Base-by-base conservation (phyloP, 2,329 filamentous ascomycete species). In the Epichloe typhina region DNA sequence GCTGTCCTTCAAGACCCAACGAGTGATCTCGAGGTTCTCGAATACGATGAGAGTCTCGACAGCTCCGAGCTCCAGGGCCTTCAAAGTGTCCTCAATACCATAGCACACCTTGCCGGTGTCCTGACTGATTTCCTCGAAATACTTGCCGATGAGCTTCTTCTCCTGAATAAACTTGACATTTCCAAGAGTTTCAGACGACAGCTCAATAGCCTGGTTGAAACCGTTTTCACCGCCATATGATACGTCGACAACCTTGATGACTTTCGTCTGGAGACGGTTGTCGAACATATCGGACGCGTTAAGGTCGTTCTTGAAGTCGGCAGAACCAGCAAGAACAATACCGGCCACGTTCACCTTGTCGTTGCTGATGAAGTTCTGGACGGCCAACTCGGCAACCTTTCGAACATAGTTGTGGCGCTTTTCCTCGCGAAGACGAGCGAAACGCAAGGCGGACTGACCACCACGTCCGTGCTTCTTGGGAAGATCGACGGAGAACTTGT, bases 101-200 rank as follows among this genome's bases (percentile, higher is more conserved):
- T 98, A 98, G 76, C 93, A 98, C 59, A 98, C 83, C 66, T 89
- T 93, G 60, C 93, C 93, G 49, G 86, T 95, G 66, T 98, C 93
- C 71, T 95, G 89, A 68, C 88, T 95, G 64, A 98, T 97, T 72
- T 98, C 91, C 68, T 98, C 90, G 63, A 98, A 98, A 77, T 98
- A 98, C 67, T 87, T 89, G 68, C 91, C 91, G 64, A 98, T 98
- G 56, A 98, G 82, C 76, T 96, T 98, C 85, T 98, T 98, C 79
- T 98, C 93, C 72, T 98, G 93, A 68, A 98, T 96, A 69, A 98
- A 98, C 74, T 98, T 98, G 79, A 98, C 93, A 66, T 97, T 98
- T 71, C 90, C 87, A 46, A 98, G 80, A 7, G 93, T 98, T 76
- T 98, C 94, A 7, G 89, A 81, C 26, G 93, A 85, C 62, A 98